A percentile compares a stretch with the other conserved stretches of the same genome.
Conservation (phyloP, 2,329 filamentous ascomycete genomes). For the Verticillium dahliae region DNA sequence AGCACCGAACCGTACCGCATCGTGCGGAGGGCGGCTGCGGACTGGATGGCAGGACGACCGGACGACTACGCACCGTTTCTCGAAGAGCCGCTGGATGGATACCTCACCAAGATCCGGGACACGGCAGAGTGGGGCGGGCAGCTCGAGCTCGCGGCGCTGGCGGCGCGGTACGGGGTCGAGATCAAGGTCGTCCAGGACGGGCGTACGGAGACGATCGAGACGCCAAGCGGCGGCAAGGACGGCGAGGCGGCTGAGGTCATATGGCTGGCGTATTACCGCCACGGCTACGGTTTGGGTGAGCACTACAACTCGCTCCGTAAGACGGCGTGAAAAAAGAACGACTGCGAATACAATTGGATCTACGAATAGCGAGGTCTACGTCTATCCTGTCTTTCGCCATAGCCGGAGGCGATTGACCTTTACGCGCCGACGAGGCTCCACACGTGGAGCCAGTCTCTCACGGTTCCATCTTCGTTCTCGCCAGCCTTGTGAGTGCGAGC, state of each 20-base stretch:
- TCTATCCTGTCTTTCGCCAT: neutral
- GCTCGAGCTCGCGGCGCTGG: conserved; percentile 79
- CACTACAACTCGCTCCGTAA: conserved; percentile 87
- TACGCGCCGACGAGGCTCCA: conserved; percentile 31
- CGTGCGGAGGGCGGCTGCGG: conserved; percentile 65
- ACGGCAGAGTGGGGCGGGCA: conserved; percentile 97
- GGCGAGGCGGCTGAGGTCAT: conserved; percentile 39
- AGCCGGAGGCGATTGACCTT: neutral
- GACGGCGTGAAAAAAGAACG: conserved; percentile 14
- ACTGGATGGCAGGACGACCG: conserved; percentile 65
- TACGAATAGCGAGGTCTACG: neutral
- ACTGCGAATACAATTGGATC: neutral
- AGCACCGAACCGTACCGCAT: conserved; percentile 50
- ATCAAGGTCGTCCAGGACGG: conserved; percentile 86
- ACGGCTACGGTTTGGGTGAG: conserved; percentile 90
- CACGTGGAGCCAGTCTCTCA: conserved; percentile 47
- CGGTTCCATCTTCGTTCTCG: conserved; percentile 33
- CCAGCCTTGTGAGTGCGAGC: conserved; percentile 41
- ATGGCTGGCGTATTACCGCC: conserved; percentile 93
- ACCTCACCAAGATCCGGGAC: conserved; percentile 70
- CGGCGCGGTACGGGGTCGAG: conserved; percentile 69
- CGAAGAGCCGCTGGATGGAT: conserved; percentile 69
- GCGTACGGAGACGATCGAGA: conserved; percentile 66
- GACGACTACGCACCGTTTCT: conserved; percentile 85
- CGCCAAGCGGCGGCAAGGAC: conserved; percentile 30